These are phyloP conservation scores for grape (Vitis vinifera) DNA, from an alignment of 164 flowering plant species.

Conservation along the genomic window DNA sequence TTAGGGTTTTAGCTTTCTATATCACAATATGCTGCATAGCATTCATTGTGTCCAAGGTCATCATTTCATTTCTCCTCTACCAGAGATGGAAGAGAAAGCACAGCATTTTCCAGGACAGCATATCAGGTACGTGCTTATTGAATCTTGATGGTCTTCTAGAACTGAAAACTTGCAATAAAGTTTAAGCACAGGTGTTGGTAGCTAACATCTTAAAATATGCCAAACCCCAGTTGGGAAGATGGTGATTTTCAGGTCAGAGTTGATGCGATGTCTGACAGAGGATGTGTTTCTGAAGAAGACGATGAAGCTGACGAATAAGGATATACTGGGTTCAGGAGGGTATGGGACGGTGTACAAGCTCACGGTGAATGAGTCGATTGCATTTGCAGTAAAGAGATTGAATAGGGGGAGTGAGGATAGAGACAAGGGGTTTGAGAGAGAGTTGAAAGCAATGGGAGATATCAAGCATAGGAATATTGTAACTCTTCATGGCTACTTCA, in stretches of 20 bases:
- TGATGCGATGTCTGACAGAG: slow-evolving; percentile 50
- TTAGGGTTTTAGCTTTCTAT: slow-evolving; percentile 47
- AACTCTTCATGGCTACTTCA: slow-evolving; percentile 84
- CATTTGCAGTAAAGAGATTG: slow-evolving; percentile 81
- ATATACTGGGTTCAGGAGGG: slow-evolving; percentile 86
- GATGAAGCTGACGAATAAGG: slow-evolving; percentile 73
- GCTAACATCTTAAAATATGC: no score
- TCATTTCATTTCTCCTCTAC: slow-evolving; percentile 64
- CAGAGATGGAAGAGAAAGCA: slow-evolving; percentile 75
- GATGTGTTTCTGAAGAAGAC: slow-evolving; percentile 67
- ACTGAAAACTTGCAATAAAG: neutral
- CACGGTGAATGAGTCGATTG: slow-evolving; percentile 42
- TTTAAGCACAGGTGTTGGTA: neutral
- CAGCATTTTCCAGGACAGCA: slow-evolving; percentile 46
- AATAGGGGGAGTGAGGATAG: slow-evolving; percentile 61
- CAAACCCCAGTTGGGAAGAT: slow-evolving; percentile 70
- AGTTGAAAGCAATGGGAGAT: slow-evolving; percentile 88
- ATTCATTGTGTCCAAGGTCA: slow-evolving; percentile 64
- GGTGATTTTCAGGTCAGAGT: slow-evolving; percentile 75
- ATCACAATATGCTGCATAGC: slow-evolving; percentile 66
- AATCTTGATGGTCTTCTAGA: no score
- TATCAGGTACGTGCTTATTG: slow-evolving; percentile 44
- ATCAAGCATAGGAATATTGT: slow-evolving; percentile 91
- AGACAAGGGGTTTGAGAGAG: slow-evolving; percentile 88
- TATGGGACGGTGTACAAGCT: slow-evolving; percentile 78